Percentiles rank a stretch among this genome's conserved stretches.
Evolutionary conservation across 208 protist species (phyloP).

Genomic region (Acanthamoeba royreba): DNA sequence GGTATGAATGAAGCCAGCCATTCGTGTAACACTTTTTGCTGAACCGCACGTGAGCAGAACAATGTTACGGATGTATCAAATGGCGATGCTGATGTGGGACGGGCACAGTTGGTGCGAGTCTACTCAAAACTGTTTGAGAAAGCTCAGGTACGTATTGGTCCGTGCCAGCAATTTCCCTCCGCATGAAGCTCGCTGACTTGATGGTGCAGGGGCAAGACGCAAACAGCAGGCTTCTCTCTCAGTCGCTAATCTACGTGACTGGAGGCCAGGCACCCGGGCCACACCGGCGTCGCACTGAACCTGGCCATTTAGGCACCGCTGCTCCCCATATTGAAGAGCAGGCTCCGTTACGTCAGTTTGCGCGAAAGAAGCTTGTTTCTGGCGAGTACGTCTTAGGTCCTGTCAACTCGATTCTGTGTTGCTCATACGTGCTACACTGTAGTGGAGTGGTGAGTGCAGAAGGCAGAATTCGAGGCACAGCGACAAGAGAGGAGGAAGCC

Average conservation of each 20-base stretch:
- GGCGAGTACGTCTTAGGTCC: not conserved
- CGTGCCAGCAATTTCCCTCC: too few relatives aligned
- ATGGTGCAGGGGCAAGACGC: not conserved
- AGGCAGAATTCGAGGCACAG: not conserved
- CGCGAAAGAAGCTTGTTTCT: not conserved
- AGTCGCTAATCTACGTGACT: not conserved
- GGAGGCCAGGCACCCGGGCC: not conserved
- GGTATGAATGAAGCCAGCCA: too few relatives aligned
- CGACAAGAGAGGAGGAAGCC: not conserved
- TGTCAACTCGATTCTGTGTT: not conserved
- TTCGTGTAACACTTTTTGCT: too few relatives aligned
- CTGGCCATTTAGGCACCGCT: not conserved
- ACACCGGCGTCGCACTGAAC: not conserved
- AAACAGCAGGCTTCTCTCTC: not conserved
- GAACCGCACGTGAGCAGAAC: not conserved
- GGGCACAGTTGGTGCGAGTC: not conserved
- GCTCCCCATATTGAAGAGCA: not conserved
- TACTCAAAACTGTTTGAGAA: not conserved
- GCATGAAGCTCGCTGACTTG: too few relatives aligned
- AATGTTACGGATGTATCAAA: not conserved
- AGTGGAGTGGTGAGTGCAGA: not conserved
- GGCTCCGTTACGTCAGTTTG: not conserved
- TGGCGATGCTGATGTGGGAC: not conserved
- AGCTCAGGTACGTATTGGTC: not conserved
- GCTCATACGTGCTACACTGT: not conserved